These are phyloP conservation scores for Eucalyptus leucophloia DNA, from an alignment of 345 rosid species.

Conservation along the genomic window DNA sequence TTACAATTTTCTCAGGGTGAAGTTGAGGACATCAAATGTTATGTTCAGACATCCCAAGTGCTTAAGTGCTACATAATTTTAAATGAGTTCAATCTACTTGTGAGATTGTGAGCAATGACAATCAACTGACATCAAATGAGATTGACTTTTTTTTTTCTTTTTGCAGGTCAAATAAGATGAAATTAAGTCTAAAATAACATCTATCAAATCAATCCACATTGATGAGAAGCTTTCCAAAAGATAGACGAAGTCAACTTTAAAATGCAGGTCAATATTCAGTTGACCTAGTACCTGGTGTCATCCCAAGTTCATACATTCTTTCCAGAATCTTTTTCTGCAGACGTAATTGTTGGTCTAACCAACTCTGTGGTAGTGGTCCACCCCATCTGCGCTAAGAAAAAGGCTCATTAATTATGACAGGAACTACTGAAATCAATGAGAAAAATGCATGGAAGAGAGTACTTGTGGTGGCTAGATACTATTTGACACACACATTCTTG, in stretches of 20 bases:
- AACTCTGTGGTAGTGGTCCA: constrained; percentile 63
- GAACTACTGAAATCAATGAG: background rate
- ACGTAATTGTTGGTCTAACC: constrained; percentile 44
- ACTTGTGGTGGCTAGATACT: background rate
- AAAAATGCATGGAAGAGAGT: background rate
- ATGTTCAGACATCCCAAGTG: background rate
- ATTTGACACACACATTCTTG: background rate
- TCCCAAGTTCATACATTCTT: constrained; percentile 65
- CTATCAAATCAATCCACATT: background rate
- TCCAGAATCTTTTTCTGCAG: constrained; percentile 52
- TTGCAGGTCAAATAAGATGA: background rate
- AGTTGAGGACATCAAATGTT: background rate
- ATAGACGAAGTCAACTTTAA: background rate
- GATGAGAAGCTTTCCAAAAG: background rate
- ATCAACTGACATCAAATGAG: background rate
- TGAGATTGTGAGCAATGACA: background rate
- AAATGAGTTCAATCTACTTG: background rate
- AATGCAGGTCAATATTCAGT: background rate
- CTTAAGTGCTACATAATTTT: background rate
- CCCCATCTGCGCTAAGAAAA: constrained; percentile 39
- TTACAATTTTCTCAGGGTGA: background rate
- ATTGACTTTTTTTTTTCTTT: background rate
- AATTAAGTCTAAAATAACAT: background rate
- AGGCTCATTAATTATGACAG: background rate
- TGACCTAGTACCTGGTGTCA: constrained; percentile 47